Evolutionary conservation across 2,329 filamentous ascomycete genomes (phyloP).

Genomic region (Tolypocladium guangdongense): DNA sequence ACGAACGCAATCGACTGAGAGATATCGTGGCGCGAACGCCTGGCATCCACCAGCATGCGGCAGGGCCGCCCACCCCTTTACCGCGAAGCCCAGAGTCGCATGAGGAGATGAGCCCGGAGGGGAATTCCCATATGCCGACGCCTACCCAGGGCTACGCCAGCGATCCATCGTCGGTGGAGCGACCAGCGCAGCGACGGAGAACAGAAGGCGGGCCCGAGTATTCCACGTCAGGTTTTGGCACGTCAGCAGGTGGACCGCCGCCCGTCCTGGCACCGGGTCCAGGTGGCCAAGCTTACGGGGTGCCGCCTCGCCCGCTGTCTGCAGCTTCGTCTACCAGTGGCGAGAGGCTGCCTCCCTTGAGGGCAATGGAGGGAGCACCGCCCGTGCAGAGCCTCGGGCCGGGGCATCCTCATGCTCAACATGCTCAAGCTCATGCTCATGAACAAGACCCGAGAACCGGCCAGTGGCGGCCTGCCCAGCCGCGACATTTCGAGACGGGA

Average conservation of each 20-base stretch:
- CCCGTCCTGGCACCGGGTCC: conserved; percentile 29
- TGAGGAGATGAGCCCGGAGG: conserved; percentile 25
- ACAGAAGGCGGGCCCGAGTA: conserved; percentile 37
- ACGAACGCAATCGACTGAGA: conserved; percentile 60
- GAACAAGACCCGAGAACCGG: conserved; percentile 25
- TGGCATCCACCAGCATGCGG: conserved; percentile 40
- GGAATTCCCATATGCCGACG: conserved; percentile 15
- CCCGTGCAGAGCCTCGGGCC: conserved; percentile 9
- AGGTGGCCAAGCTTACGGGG: conserved; percentile 23
- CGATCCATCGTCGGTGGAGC: conserved; percentile 33
- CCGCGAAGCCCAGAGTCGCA: conserved; percentile 24
- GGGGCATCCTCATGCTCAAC: conserved; percentile 12
- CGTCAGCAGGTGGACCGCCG: conserved; percentile 21
- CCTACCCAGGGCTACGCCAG: conserved; percentile 24
- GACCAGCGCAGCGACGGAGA: conserved; percentile 33
- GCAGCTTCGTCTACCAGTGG: conserved; percentile 24
- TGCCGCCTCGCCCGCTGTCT: conserved; percentile 25
- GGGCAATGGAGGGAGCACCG: conserved; percentile 29
- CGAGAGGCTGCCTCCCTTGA: conserved; percentile 37
- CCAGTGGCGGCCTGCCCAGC: conserved; percentile 23
- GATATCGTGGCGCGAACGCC: conserved; percentile 53
- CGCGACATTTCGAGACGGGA: conserved; percentile 21
- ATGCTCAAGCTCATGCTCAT: conserved; percentile 4
- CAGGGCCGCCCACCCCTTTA: conserved; percentile 41
- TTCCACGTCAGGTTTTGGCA: conserved; percentile 26